Evolutionary conservation across 2,329 filamentous ascomycete species (phyloP).

Genomic region (Colletotrichum kahawae): DNA sequence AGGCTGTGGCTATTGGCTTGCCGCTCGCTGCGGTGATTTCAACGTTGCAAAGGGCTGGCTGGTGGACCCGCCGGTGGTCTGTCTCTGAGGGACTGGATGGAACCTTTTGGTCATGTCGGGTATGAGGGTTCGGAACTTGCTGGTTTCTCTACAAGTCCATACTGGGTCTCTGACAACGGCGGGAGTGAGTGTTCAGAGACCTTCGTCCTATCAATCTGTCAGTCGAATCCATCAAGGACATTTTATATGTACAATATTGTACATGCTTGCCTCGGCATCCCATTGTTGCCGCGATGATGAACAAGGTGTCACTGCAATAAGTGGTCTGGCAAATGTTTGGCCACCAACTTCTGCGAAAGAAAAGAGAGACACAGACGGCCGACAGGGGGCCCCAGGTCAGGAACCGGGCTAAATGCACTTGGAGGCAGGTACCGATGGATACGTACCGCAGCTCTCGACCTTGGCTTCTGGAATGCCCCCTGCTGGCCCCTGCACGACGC

Average conservation of each 20-base stretch:
- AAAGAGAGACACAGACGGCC: background rate
- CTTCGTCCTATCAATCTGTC: background rate
- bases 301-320: background rate
- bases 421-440: slow-evolving; percentile 18
- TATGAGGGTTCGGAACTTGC: background rate
- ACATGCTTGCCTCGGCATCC: background rate
- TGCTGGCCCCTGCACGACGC: slow-evolving; percentile 11
- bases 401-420: slow-evolving; percentile 6
- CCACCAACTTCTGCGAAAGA: background rate
- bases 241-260: background rate
- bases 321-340: background rate
- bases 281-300: background rate
- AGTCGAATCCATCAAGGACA: background rate
- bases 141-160: background rate
- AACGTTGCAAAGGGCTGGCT: slow-evolving; percentile 9
- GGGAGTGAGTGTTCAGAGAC: background rate
- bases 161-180: background rate
- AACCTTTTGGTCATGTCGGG: background rate
- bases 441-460: slow-evolving; percentile 3
- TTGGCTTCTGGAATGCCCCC: slow-evolving; percentile 18
- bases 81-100: background rate
- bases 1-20: background rate
- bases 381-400: background rate
- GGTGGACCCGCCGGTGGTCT: slow-evolving; percentile 4
- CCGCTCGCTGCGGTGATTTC: slow-evolving; percentile 13